A percentile compares a stretch with the other conserved stretches of the same genome.
Conservation (phyloP, 805 yeast genomes). For the Tetrapisispora iriomotensis region DNA sequence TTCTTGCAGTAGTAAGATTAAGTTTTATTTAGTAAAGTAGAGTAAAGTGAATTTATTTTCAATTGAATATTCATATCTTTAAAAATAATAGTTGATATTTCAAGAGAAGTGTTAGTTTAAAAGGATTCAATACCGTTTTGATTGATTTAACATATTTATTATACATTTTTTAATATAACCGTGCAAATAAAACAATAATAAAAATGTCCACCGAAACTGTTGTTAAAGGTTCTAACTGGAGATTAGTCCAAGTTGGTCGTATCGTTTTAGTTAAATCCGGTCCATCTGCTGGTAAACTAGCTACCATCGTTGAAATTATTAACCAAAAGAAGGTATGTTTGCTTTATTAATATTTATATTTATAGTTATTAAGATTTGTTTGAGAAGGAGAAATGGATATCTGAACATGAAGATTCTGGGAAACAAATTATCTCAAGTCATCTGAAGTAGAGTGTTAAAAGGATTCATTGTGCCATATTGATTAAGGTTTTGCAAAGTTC, state of each 20-base stretch:
- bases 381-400: too few species aligned
- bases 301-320: slow-evolving; percentile 95
- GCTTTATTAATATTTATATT: not conserved
- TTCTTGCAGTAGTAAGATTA: too few species aligned
- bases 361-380: not conserved
- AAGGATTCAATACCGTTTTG: not conserved
- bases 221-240: slow-evolving; percentile 97
- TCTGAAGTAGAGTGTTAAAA: too few species aligned
- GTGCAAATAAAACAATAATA: slow-evolving; percentile 10
- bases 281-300: slow-evolving; percentile 67
- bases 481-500: too few species aligned
- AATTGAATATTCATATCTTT: too few species aligned
- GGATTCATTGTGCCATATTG: too few species aligned
- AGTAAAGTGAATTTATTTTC: too few species aligned
- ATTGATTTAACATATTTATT: not conserved
- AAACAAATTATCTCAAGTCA: too few species aligned
- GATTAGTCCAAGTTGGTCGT: slow-evolving; percentile 99
- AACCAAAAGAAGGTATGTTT: slow-evolving; percentile 95
- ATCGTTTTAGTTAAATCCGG: slow-evolving; percentile 86
- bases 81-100: too few species aligned
- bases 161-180: not conserved
- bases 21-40: too few species aligned
- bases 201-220: slow-evolving; percentile 60
- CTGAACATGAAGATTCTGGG: too few species aligned
- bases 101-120: too few species aligned